Evolutionary conservation across 2,329 filamentous ascomycete genomes (phyloP), one percentile per base, ranked within the genome.

Genomic region (Fusarium sp.): DNA sequence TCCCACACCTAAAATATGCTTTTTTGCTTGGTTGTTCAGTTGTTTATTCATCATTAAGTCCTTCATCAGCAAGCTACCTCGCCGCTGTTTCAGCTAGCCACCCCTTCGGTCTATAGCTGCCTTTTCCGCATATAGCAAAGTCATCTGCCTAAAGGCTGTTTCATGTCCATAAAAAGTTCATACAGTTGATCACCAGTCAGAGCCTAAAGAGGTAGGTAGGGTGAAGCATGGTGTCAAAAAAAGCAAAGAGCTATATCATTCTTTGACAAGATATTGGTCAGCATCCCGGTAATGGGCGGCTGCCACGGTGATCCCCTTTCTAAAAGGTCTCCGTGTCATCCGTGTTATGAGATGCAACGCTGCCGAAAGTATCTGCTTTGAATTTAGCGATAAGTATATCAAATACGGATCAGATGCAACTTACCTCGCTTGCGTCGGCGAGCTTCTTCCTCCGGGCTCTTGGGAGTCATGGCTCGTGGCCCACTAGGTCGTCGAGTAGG

Each of bases 401-500:
- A 12, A 10, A 15, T 27, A 9, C 6, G 7, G 12, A 26, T 33
- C 6, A 17, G 10, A 13, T 45, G 6, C 26, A 33, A 67, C 84
- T 76, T 81, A 90, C 88, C 85, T 85, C 88, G 84, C 82, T 90
- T 90, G 44, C 85, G 82, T 72, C 87, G 81, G 70, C 85, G 80
- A 12, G 81, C 81, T 23, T 85, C 85, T 44, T 86, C 83, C 49
- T 85, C 81, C 1, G 82, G 82, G 62, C 83, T 86, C 78, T 84
- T 88, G 1, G 88, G 88, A 8, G 88, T 90, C 88, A 90, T 90
- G 20, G 88, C 87, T 69, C 88, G 80, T 17, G 88, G 88, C 26
- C 88, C 88, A 57, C 86, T 89, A 27, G 88, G 88, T 62, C 87
- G 80, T 52, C 88, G 82, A 12, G 83, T 78, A n/a, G 86, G 86